Conservation (phyloP, 1,284 basidiomycete species). For the Somion occarium region DNA sequence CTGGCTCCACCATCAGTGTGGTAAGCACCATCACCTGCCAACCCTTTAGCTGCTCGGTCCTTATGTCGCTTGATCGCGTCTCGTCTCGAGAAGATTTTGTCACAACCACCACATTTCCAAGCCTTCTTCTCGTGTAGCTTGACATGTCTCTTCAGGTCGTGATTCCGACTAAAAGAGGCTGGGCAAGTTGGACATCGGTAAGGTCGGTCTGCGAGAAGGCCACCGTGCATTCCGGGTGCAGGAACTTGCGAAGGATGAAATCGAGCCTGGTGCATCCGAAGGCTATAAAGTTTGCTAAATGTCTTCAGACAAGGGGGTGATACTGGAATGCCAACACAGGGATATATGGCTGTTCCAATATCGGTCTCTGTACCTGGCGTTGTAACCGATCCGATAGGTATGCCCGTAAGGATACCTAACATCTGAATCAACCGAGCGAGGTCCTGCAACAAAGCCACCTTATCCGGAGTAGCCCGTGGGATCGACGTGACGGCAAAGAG, state of each 20-base stretch:
- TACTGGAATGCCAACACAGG: constrained; percentile 42
- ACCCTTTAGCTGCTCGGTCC: constrained; percentile 40
- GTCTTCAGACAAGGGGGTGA: constrained; percentile 52
- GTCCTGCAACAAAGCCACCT: constrained; percentile 55
- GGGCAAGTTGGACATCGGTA: constrained; percentile 59
- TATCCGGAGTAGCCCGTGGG: constrained; percentile 44
- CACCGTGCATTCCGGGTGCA: neutral
- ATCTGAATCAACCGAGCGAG: constrained; percentile 72
- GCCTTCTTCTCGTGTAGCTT: constrained; percentile 64
- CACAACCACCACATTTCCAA: constrained; percentile 67
- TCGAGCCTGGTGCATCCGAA: constrained; percentile 60
- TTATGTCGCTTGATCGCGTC: constrained; percentile 76
- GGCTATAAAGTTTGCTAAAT: constrained; percentile 59
- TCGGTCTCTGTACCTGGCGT: constrained; percentile 28
- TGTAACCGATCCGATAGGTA: constrained; percentile 47
- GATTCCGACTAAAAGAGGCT: constrained; percentile 69
- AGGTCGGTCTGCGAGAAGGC: constrained; percentile 44
- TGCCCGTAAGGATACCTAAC: constrained; percentile 68
- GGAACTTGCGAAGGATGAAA: constrained; percentile 37
- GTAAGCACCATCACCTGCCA: constrained; percentile 10
- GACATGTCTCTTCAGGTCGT: constrained; percentile 70
- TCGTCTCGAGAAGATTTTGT: constrained; percentile 65
- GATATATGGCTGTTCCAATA: constrained; percentile 70
- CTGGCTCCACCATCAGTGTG: constrained; percentile 35
- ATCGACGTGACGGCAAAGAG: constrained; percentile 69